phyloP scores from a whole-genome alignment of 2,329 filamentous ascomycete species.

The Neofusicoccum umdonicola region DNA sequence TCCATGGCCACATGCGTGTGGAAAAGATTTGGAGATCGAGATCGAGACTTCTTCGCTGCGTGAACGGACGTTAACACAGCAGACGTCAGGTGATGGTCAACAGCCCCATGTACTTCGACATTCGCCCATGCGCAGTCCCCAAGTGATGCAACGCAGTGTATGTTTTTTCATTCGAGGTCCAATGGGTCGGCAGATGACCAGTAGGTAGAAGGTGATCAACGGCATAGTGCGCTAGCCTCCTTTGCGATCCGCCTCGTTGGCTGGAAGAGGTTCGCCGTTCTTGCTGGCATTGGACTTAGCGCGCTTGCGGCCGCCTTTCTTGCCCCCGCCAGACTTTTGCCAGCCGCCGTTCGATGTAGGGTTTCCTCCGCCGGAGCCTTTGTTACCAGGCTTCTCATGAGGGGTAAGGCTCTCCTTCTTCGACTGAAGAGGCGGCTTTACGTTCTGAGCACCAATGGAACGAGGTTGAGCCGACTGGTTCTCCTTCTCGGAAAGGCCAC shows the following conservation, averaged over 20 bases:
- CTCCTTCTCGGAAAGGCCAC: not conserved
- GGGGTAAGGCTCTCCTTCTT: constrained; percentile 23
- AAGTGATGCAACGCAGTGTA: constrained; percentile 6
- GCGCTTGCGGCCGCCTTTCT: constrained; percentile 32
- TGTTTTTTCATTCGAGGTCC: not conserved
- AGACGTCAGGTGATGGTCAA: not conserved
- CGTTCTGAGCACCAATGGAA: not conserved
- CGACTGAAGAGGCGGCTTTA: not conserved
- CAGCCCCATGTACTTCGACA: not conserved
- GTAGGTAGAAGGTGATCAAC: not conserved
- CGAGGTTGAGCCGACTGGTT: not conserved
- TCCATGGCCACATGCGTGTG: not conserved
- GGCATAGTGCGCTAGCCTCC: constrained; percentile 35
- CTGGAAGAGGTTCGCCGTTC: constrained; percentile 39
- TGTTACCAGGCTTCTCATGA: constrained; percentile 24
- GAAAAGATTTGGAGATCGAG: not conserved
- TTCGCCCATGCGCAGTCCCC: not conserved
- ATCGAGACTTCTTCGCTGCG: not conserved
- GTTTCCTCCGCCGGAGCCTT: not conserved
- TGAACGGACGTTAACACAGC: not conserved
- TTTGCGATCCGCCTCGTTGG: constrained; percentile 46
- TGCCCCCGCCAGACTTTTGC: constrained; percentile 18
- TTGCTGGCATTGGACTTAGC: constrained; percentile 31
- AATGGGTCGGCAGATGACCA: not conserved
- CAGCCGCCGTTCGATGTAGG: constrained; percentile 4